phyloP scores from a whole-genome alignment of 1,284 basidiomycete genomes.

The Marasmius tenuissimus region DNA sequence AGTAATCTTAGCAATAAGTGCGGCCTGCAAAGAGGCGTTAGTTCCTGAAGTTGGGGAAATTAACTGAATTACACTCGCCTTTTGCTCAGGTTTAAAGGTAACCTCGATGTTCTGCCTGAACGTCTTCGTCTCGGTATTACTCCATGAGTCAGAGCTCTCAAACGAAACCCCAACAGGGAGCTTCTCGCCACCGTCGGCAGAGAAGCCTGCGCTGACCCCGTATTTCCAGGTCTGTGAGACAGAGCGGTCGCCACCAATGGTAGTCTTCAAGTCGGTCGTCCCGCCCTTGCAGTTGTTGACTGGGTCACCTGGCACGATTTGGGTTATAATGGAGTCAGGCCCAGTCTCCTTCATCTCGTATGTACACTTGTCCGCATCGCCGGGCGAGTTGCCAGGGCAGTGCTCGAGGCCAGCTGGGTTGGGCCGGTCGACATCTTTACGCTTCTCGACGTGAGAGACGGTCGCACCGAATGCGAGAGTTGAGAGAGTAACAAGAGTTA shows the following conservation, averaged over 20 bases:
- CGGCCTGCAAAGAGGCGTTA: not conserved
- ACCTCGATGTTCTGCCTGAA: conserved; percentile 3
- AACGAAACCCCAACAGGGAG: not conserved
- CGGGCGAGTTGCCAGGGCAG: not conserved
- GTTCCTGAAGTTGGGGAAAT: not conserved
- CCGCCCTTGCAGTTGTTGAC: conserved; percentile 4
- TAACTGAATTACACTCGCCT: not conserved
- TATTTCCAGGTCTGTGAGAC: conserved; percentile 3
- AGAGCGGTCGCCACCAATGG: not conserved
- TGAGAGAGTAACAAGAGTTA: not conserved
- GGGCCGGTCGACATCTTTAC: conserved; percentile 1
- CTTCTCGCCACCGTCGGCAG: not conserved
- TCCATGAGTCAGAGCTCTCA: not conserved
- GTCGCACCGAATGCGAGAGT: not conserved
- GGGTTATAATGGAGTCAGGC: not conserved
- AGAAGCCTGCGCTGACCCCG: not conserved
- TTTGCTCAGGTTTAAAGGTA: conserved; percentile 1
- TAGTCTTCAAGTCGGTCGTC: not conserved
- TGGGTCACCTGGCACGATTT: not conserved
- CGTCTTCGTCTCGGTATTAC: conserved; percentile 2
- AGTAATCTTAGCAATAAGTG: not conserved
- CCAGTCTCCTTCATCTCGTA: not conserved
- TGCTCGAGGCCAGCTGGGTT: not conserved
- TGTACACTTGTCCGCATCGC: not conserved
- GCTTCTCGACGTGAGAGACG: not conserved